Base-by-base conservation (phyloP, 306 rosid genomes). In the Dryas octopetala region DNA sequence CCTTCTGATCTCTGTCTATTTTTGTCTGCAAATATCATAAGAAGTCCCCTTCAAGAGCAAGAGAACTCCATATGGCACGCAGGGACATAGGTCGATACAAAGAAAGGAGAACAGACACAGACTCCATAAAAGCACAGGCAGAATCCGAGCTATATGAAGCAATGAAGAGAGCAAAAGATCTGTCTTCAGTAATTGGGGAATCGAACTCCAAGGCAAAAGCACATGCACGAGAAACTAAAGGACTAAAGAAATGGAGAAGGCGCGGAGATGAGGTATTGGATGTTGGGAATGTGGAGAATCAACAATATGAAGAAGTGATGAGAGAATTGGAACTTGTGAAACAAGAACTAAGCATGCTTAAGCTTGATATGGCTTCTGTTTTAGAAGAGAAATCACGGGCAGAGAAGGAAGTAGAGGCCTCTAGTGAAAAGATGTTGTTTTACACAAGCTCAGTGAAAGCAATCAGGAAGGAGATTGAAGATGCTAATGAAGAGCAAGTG, bases 401-500 rank as follows among this genome's bases (percentile, higher is more conserved):
- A 4, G 96, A 89, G 83, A 87, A 83, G 74, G 88, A 81, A 76
- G 68, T 74, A 5, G 76, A 85, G 70, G 90, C 63, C 26, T 83
- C 91, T 45, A 76, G 78, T 16, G 79, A 79, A 0, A 86, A 84
- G 80, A 76, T 86, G 47, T 17, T 77, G 32, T 62, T 79, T 7
- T 38, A 76, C 76, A 76, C 14, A 23, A 23, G 23, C 0, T 23
- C 23, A 23, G 23, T 23, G 58, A 92, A 88, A 79, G 83, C 49
- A 28, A 85, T 89, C 61, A 83, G 60, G 74, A 83, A 82, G 76
- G 93, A 92, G 87, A 85, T 90, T 76, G 95, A 88, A 71, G 91
- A 88, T 55, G 88, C 78, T 62, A 84, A 83, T 68, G 97, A 95
- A 66, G 97, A 95, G 64, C 97, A 89, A 75, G 90, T 91, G 60